Evolutionary conservation across 441 rosid genomes (phyloP).

Genomic region (Eutrema salsugineum): DNA sequence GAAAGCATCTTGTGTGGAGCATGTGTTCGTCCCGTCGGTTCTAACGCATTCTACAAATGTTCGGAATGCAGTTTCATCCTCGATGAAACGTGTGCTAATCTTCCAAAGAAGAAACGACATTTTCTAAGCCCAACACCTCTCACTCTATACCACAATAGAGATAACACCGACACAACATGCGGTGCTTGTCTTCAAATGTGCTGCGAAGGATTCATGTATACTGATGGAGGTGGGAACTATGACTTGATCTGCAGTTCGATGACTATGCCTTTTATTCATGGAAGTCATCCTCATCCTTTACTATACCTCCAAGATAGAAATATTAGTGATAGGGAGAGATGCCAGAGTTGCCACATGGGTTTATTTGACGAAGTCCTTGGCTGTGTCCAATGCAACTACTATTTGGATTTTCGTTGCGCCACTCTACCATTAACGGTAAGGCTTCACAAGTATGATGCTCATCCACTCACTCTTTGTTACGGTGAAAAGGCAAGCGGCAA

Average conservation of each 20-base stretch:
- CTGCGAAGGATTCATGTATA: not conserved
- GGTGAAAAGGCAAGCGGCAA: not conserved
- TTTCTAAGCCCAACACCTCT: not conserved
- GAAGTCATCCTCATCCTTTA: conserved; percentile 14
- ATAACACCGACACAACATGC: not conserved
- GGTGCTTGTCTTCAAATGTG: not conserved
- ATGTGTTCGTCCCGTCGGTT: not conserved
- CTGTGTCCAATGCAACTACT: not conserved
- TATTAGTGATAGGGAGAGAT: too few species aligned
- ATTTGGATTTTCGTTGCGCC: not conserved
- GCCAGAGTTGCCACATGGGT: not conserved
- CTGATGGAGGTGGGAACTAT: accelerated
- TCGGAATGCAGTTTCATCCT: not conserved
- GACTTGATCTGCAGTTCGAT: not conserved
- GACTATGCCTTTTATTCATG: too few species aligned
- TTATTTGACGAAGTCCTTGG: too few species aligned
- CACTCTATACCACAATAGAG: not conserved
- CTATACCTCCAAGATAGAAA: not conserved
- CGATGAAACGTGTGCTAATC: conserved; percentile 6
- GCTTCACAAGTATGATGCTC: not conserved
- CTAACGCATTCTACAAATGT: not conserved
- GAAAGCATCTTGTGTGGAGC: not conserved
- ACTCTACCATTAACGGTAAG: not conserved
- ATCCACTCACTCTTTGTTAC: conserved; percentile 15
- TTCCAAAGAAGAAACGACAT: not conserved